Evolutionary conservation across 371 early-diverging fungal species (phyloP), one percentile per base, ranked within the genome.

Genomic region (Fennellomyces sp.): DNA sequence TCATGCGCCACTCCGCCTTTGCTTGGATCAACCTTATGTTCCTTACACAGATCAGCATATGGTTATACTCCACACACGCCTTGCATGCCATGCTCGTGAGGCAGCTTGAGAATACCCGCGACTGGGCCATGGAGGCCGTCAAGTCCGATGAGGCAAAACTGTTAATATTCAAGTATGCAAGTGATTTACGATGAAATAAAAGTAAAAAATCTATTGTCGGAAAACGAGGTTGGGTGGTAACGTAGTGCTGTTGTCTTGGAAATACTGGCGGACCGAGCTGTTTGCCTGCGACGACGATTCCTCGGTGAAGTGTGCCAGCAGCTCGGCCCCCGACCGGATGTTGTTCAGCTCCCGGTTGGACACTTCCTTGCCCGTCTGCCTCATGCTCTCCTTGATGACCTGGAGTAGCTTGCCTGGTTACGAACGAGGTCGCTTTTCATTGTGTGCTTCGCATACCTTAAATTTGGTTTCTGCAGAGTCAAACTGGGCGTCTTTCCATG

Each of bases 371-470:
- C 80, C 80, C 8, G 69, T 64, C 56, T 75, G 66, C 38, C 69
- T 61, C 17, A 80, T 80, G 31, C 64, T 66, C 29, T 76, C 75
- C 45, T 80, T 80, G 29, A 76, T 53, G 45, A 78, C 61, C 78
- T 72, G 29, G 29, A 23, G 0, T 28, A 4, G 48, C 11, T 47
- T n/a, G n/a, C 29, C 7, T 53, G 0, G 35, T 41, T 6, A 49
- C 10, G 15, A 31, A 45, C 15, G 12, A 17, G 13, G 0, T 52
- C 38, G 17, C 2, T 41, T 19, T 41, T 31, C 2, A 19, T 2
- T 23, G 27, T 17, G 13, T 19, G 13, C 0, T 35, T n/a, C 6
- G 33, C 2, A 69, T 55, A 72, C 76, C 58, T 76, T 63, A 62
- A 76, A 74, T 52, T 80, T 80, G 26, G 61, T 62, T 31, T 66